Base-by-base conservation (phyloP, 169 alveolate species). In the Babesia gibsoni region DNA sequence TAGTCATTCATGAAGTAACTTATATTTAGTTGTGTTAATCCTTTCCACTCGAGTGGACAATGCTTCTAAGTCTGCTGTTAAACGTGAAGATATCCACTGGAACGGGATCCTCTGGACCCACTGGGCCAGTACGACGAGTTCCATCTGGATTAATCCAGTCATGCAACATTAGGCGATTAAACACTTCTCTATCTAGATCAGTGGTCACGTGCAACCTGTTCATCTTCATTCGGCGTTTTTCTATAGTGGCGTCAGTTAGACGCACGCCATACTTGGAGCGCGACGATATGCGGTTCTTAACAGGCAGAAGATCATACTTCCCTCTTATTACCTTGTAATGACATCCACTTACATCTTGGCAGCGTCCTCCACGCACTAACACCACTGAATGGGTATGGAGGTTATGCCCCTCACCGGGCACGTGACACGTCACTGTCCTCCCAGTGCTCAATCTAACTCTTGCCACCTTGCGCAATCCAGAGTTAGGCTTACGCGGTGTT, bases 361-460 rank as follows among this genome's bases (percentile, higher is more conserved):
- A 82, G 37, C 95, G 83, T 2, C 95, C 95, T 2, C 95, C 95
- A 22, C 94, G 78, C 33, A 91, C 93, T 39, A 91, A 61, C 6
- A 91, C 91, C 27, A 84, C 90, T 14, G 92, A 87, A 57, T 91
- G 95, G 9, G 92, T 90, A 41, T 85, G 88, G 50, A 91, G 74
- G 39, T 89, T 89, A 67, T 91, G 95, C 0, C 94, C 95, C 22
- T 82, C 87, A 16, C 95, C 95, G 32, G 95, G 95, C 9, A 91
- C 78, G 67, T 90, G 90, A 22, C 88, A 91, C 27, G 92, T 68
- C 7, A 89, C 94, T 4, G 88, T 80, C 32, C 91, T 70, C 20
- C 94, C 94, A 1, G 95, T 90, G 49, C 87, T 81, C 42, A 91
- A 83, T 8, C 94, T 52, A 7, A 91, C 95, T 22, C 94, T 50